A percentile compares a stretch with the other conserved stretches of the same genome.
Evolutionary conservation across 164 flowering plant species (phyloP).

Genomic region (Litsea cubeba): DNA sequence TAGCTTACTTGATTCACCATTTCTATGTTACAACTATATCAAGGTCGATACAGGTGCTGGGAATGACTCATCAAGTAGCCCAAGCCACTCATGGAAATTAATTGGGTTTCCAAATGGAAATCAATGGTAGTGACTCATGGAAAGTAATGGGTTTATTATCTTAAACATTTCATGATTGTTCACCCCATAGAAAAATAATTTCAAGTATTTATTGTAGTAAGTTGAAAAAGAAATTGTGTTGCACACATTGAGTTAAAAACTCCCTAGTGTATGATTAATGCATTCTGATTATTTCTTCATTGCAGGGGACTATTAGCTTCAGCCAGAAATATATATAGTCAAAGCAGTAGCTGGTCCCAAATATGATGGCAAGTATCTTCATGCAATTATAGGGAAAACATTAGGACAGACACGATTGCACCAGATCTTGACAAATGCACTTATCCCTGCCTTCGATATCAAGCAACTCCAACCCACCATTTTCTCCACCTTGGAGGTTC

Average conservation of each 20-base stretch:
- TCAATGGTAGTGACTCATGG: too few relatives aligned
- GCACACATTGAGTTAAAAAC: too few relatives aligned
- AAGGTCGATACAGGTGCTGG: too few relatives aligned
- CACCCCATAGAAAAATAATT: too few relatives aligned
- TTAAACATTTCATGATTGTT: too few relatives aligned
- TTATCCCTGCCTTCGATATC: constrained; percentile 46
- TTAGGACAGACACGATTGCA: constrained; percentile 32
- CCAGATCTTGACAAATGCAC: constrained; percentile 37
- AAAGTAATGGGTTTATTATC: too few relatives aligned
- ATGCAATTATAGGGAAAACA: neutral
- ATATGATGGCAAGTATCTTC: constrained; percentile 43
- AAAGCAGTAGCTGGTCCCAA: constrained; percentile 27
- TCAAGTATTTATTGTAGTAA: too few relatives aligned
- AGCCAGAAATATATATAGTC: neutral
- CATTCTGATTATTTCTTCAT: neutral
- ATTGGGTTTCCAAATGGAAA: too few relatives aligned
- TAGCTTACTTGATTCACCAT: neutral
- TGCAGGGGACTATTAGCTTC: neutral
- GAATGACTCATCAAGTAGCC: too few relatives aligned
- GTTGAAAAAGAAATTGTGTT: too few relatives aligned
- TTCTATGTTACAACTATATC: neutral
- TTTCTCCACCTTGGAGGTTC: constrained; percentile 36
- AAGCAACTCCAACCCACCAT: constrained; percentile 35
- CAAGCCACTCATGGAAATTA: too few relatives aligned
- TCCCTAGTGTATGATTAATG: neutral